phyloP scores from a whole-genome alignment of 1,139 yeast genomes.

The Geotrichum citri-aurantii region DNA sequence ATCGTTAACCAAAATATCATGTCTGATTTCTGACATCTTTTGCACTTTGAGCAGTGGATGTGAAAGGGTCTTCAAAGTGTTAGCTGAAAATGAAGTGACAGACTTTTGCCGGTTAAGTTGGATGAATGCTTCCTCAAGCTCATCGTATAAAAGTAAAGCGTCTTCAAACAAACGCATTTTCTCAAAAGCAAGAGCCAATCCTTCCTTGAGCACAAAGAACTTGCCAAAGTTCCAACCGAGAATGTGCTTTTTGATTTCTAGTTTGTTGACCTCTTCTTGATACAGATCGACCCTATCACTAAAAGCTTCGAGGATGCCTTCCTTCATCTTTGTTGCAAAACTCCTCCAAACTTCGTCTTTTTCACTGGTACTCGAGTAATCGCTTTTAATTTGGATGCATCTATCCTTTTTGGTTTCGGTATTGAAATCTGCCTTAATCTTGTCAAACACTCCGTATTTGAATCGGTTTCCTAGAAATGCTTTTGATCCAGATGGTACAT shows the following conservation, averaged over 20 bases:
- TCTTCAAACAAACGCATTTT: conserved; percentile 55
- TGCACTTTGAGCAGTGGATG: conserved; percentile 19
- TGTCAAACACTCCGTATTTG: conserved; percentile 56
- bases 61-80: conserved; percentile 30
- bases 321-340: conserved; percentile 45
- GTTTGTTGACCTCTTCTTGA: conserved; percentile 36
- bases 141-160: conserved; percentile 46
- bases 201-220: conserved; percentile 43
- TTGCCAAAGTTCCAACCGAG: conserved; percentile 44
- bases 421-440: conserved; percentile 62
- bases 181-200: conserved; percentile 43
- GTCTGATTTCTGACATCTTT: conserved; percentile 27
- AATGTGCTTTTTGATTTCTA: conserved; percentile 33
- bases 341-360: conserved; percentile 47
- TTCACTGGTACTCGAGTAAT: conserved; percentile 36
- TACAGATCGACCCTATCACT: conserved; percentile 44
- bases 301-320: conserved; percentile 52
- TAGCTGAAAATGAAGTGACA: conserved; percentile 28
- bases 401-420: conserved; percentile 35
- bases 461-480: conserved; percentile 40
- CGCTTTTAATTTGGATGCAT: conserved; percentile 36
- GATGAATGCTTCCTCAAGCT: conserved; percentile 33
- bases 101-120: conserved; percentile 25
- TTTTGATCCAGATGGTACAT: conserved; percentile 42
- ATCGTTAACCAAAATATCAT: conserved; percentile 36